phyloP scores from a whole-genome alignment of 2,329 filamentous ascomycete genomes.

The Thielaviopsis euricoi region DNA sequence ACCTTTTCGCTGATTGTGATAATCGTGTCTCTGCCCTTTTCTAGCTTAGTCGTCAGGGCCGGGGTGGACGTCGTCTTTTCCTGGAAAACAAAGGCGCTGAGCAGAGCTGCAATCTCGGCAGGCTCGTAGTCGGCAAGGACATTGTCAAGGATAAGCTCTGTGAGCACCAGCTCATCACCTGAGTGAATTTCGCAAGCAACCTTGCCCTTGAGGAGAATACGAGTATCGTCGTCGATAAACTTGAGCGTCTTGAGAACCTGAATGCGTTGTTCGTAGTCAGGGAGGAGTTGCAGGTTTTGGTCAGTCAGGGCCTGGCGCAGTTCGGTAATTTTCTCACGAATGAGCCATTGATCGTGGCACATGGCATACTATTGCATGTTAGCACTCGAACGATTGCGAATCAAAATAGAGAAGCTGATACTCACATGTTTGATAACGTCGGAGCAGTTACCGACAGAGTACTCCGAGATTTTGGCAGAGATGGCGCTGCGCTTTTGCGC shows the following conservation, averaged over 20 bases:
- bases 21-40: slow-evolving; percentile 71
- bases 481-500: slow-evolving; percentile 49
- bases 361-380: slow-evolving; percentile 55
- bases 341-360: slow-evolving; percentile 92
- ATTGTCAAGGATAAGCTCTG: slow-evolving; percentile 91
- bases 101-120: slow-evolving; percentile 84
- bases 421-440: slow-evolving; percentile 77
- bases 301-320: slow-evolving; percentile 83
- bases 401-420: slow-evolving; percentile 14
- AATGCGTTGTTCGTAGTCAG: slow-evolving; percentile 92
- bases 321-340: slow-evolving; percentile 82
- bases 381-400: not conserved
- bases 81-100: slow-evolving; percentile 93
- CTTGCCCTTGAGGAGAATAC: slow-evolving; percentile 93
- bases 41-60: slow-evolving; percentile 63
- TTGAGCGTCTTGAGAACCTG: slow-evolving; percentile 79
- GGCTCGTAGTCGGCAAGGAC: slow-evolving; percentile 89
- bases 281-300: slow-evolving; percentile 86
- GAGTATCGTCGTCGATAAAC: slow-evolving; percentile 74
- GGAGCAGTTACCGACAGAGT: slow-evolving; percentile 52
- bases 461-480: slow-evolving; percentile 23
- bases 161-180: slow-evolving; percentile 87
- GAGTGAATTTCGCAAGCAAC: slow-evolving; percentile 98
- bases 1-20: slow-evolving; percentile 84
- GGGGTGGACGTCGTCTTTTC: slow-evolving; percentile 81